Conservation (phyloP, 371 early-diverging fungal genomes). For the Blakeslea trispora region DNA sequence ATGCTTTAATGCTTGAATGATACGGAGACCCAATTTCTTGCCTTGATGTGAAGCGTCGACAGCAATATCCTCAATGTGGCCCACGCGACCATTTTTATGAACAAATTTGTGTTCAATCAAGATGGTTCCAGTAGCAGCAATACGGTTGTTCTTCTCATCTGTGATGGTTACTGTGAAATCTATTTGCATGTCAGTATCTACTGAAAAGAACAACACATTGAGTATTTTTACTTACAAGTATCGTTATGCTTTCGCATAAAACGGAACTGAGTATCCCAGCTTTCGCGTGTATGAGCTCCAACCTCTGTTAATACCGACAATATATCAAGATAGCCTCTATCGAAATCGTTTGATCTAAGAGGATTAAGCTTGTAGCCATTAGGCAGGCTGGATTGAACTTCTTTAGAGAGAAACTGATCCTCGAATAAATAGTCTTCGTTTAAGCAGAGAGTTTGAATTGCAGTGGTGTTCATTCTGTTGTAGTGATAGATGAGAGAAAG, state of each 20-base stretch:
- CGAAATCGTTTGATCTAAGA: slow-evolving; percentile 83
- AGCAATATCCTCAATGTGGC: slow-evolving; percentile 94
- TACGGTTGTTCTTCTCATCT: slow-evolving; percentile 61
- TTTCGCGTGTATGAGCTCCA: slow-evolving; percentile 66
- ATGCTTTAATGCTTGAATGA: slow-evolving; percentile 74
- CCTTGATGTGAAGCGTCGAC: slow-evolving; percentile 92
- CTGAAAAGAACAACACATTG: background rate
- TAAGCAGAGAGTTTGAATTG: background rate
- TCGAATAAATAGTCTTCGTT: slow-evolving; percentile 69
- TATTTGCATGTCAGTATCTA: slow-evolving; percentile 1
- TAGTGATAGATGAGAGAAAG: background rate
- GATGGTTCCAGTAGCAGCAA: slow-evolving; percentile 94
- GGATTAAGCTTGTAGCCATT: slow-evolving; percentile 82
- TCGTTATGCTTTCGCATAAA: slow-evolving; percentile 76
- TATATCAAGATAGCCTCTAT: slow-evolving; percentile 71
- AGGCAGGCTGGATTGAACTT: slow-evolving; percentile 75
- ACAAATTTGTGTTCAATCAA: slow-evolving; percentile 97
- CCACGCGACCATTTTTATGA: slow-evolving; percentile 81
- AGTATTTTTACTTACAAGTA: slow-evolving; percentile 59
- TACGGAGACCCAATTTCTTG: slow-evolving; percentile 74
- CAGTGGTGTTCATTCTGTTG: slow-evolving; percentile 4
- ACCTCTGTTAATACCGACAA: slow-evolving; percentile 78
- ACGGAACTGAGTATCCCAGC: slow-evolving; percentile 69
- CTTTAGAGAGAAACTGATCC: slow-evolving; percentile 68
- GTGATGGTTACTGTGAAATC: slow-evolving; percentile 83